Evolutionary conservation across 495 filamentous ascomycete species (phyloP), one percentile per base, ranked within the genome.

Genomic region (Hapsidospora chrysogenum): DNA sequence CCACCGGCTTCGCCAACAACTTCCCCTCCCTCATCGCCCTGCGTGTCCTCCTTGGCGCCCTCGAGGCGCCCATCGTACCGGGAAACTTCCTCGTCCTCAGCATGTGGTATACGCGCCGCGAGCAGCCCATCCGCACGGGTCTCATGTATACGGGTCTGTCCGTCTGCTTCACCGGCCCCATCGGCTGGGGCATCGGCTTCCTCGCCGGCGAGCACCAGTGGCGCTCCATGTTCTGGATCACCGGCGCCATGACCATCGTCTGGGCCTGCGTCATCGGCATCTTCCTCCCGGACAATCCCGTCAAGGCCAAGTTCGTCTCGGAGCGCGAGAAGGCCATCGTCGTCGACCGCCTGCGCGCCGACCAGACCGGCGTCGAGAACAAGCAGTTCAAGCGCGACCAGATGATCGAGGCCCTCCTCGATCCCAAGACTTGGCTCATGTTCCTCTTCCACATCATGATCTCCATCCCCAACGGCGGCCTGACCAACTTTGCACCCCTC

Each of bases 1-100:
- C 28, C 17, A 86, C 85, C 60, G 84, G 82, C 0, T 58, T 83
- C 2, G 73, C 78, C 1, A 58, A 66, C 7, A 78, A 78, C 40
- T 89, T 70, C 44, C 50, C 62, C 3, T 80, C 78, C 5, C 63
- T 86, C 29, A 66, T 80, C 54, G 68, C 75, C 25, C 72, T 72
- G 6, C 58, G 66, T 0, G 65, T 70, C 38, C 44, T 69, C 13
- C 60, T 72, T 1, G 67, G 68, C 17, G 50, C 65, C 5, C 57
- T 57, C 2, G 68, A 72, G 41, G 68, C 68, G 1, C 60, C 66
- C 13, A 56, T 69, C 29, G 60, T 61, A 1, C 52, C 53, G 2
- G 43, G 38, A 11, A 46, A 50, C 28, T 47, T 56, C 44, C 51
- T 51, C 37, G 42, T 57, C 26, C 52, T 48, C 16, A 43, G 41